A percentile compares a stretch with the other conserved stretches of the same genome.
phyloP scores from a whole-genome alignment of 306 rosid species.

The Fragaria iinumae region DNA sequence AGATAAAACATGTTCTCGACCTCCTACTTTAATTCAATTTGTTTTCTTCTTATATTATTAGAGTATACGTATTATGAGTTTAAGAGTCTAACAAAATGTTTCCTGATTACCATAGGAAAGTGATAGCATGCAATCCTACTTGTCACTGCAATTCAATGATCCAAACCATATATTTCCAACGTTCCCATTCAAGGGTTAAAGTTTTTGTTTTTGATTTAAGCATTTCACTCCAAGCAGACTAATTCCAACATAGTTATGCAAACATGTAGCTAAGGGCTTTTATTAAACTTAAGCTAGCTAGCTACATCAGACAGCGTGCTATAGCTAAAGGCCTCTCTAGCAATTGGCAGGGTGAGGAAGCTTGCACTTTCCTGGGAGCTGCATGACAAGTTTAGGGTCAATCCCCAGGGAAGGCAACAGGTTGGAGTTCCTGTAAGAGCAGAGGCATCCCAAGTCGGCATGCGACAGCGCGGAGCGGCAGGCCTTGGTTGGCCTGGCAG shows the following conservation, averaged over 20 bases:
- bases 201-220: neutral
- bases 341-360: constrained; percentile 49
- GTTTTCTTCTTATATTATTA: neutral
- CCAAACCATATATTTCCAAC: neutral
- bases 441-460: constrained; percentile 50
- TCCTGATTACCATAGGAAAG: neutral
- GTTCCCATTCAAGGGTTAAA: neutral
- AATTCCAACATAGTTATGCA: neutral
- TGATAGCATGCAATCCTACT: neutral
- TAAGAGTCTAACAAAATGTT: neutral
- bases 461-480: constrained; percentile 44
- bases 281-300: neutral
- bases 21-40: neutral
- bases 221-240: neutral
- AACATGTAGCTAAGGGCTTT: neutral
- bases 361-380: constrained; percentile 53
- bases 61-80: neutral
- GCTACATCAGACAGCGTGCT: neutral
- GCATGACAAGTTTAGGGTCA: constrained; percentile 50
- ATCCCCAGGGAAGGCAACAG: constrained; percentile 58
- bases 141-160: neutral
- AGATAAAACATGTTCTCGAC: no score
- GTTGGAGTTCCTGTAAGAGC: constrained; percentile 46
- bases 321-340: constrained; percentile 5
- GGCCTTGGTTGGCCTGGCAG: constrained; percentile 21